A percentile compares a stretch with the other conserved stretches of the same genome.
Evolutionary conservation across 176 grass and related monocot genomes (phyloP).

Genomic region (Miscanthus lutarioriparius): DNA sequence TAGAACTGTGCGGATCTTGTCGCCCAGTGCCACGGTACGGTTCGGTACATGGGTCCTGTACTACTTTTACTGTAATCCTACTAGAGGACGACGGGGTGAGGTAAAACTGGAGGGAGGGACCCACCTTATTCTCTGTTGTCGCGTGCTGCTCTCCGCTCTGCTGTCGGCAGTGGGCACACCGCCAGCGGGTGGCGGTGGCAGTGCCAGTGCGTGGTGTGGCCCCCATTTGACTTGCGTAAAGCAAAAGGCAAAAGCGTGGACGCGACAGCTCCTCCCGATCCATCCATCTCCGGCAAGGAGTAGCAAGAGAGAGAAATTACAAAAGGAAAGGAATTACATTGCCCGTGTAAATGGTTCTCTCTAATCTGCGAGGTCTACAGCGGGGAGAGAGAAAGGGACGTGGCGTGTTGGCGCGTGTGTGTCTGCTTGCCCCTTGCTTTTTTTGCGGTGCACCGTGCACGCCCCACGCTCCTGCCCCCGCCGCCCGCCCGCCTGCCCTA

Average conservation of each 20-base stretch:
- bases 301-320: too few species aligned
- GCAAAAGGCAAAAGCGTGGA: constrained; percentile 26
- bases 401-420: not conserved
- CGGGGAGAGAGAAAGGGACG: too few species aligned
- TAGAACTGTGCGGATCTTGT: too few species aligned
- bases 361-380: too few species aligned
- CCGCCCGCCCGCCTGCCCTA: too few species aligned
- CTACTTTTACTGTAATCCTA: too few species aligned
- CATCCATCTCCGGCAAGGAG: too few species aligned
- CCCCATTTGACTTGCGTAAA: constrained; percentile 39
- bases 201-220: not conserved
- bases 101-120: not conserved
- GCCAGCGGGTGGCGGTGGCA: too few species aligned
- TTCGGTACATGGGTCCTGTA: too few species aligned
- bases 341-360: too few species aligned
- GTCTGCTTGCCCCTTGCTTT: constrained; percentile 22
- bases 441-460: not conserved
- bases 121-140: not conserved
- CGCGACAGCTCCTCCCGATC: not conserved
- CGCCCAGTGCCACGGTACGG: too few species aligned
- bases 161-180: not conserved
- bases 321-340: too few species aligned
- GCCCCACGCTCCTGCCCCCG: not conserved
- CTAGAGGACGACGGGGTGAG: not conserved
- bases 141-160: not conserved